A percentile compares a stretch with the other conserved stretches of the same genome.
phyloP scores from a whole-genome alignment of 371 early-diverging fungal genomes.

The Rhizomucor pusillus region DNA sequence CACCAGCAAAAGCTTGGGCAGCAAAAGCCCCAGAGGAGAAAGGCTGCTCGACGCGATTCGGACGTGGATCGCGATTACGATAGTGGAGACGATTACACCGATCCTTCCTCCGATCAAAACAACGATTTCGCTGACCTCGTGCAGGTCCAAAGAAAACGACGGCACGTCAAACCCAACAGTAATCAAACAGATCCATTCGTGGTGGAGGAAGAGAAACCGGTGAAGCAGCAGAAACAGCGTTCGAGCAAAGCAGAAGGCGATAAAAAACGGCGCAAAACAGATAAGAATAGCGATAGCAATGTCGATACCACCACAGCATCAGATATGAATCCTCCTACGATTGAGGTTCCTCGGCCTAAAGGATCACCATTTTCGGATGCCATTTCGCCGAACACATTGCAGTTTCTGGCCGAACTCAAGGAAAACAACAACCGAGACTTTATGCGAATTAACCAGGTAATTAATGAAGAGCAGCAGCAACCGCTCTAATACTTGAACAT shows the following conservation, averaged over 20 bases:
- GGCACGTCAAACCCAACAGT: neutral
- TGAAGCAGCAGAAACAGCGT: too few relatives aligned
- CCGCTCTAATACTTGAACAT: too few relatives aligned
- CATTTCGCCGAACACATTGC: slow-evolving; percentile 44
- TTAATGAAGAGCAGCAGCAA: too few relatives aligned
- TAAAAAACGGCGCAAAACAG: too few relatives aligned
- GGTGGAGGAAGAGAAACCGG: neutral
- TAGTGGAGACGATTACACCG: too few relatives aligned
- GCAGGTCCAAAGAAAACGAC: neutral
- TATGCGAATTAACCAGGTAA: slow-evolving; percentile 35
- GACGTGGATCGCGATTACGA: too few relatives aligned
- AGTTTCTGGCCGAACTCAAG: slow-evolving; percentile 47
- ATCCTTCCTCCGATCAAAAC: too few relatives aligned
- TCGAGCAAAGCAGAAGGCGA: too few relatives aligned
- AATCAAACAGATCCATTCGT: neutral
- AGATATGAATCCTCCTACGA: slow-evolving; percentile 21
- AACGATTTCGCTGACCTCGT: too few relatives aligned
- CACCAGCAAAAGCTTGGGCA: too few relatives aligned
- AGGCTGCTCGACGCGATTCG: too few relatives aligned
- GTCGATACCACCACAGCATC: slow-evolving; percentile 16
- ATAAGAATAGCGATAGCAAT: slow-evolving; percentile 18
- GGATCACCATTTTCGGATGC: slow-evolving; percentile 53
- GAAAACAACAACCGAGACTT: slow-evolving; percentile 56
- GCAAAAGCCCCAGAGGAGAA: too few relatives aligned
- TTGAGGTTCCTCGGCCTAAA: slow-evolving; percentile 41